Conservation (phyloP, 129 eudicot genomes). For the Ambrosia artemisiifolia region DNA sequence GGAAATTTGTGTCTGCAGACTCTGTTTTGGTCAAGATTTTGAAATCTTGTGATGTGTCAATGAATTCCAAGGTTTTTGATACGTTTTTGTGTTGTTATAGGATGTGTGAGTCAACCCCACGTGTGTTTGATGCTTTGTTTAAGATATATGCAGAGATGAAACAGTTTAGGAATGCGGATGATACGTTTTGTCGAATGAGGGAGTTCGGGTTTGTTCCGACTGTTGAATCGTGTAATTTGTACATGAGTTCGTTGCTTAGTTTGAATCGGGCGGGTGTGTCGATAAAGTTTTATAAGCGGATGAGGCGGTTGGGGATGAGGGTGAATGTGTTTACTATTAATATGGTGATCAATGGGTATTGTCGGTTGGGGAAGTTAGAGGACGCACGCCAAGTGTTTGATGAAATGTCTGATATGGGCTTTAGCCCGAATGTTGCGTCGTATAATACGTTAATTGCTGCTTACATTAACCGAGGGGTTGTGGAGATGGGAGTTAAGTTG, state of each 20-base stretch:
- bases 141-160: slow-evolving; percentile 68
- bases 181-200: slow-evolving; percentile 53
- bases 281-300: slow-evolving; percentile 53
- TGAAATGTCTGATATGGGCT: slow-evolving; percentile 60
- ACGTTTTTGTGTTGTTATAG: slow-evolving; percentile 53
- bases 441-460: slow-evolving; percentile 65
- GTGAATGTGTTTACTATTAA: slow-evolving; percentile 71
- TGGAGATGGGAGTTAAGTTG: slow-evolving; percentile 51
- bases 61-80: slow-evolving; percentile 52
- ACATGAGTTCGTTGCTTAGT: slow-evolving; percentile 56
- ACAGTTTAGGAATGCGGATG: slow-evolving; percentile 65
- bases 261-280: slow-evolving; percentile 48
- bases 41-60: slow-evolving; percentile 25
- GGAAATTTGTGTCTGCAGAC: slow-evolving; percentile 70
- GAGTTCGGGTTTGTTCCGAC: slow-evolving; percentile 81
- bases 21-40: slow-evolving; percentile 43
- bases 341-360: slow-evolving; percentile 54
- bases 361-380: slow-evolving; percentile 60
- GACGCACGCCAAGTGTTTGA: slow-evolving; percentile 54
- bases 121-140: slow-evolving; percentile 70
- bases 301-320: slow-evolving; percentile 47
- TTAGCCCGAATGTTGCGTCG: slow-evolving; percentile 42
- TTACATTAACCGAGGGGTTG: slow-evolving; percentile 48
- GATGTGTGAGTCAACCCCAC: slow-evolving; percentile 69
- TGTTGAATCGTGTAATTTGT: slow-evolving; percentile 67